Evolutionary conservation across 2,329 filamentous ascomycete species (phyloP), one percentile per base, ranked within the genome.

Genomic region (Aspergillus tanneri): DNA sequence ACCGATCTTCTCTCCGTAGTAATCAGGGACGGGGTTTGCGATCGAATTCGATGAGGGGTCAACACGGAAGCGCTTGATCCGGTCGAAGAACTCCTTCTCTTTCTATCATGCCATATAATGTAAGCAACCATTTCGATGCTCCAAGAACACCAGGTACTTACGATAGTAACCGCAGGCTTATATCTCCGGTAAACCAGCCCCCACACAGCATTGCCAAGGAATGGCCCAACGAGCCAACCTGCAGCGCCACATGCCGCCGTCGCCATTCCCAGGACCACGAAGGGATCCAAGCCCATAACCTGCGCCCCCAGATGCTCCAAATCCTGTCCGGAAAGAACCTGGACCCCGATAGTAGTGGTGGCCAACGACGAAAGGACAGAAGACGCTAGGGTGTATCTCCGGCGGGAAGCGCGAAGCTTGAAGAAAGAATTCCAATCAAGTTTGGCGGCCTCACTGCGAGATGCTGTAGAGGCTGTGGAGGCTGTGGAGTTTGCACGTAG

Each of bases 1-100:
- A 43, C 88, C 88, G 62, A 99, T 96, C 80, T 96, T 97, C 76
- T 99, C 93, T 62, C 93, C 93, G 65, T 99, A 99, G 73, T 96
- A 99, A 69, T 99, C 93, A 35, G 92, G 91, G 1, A 96, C 88
- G 14, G 93, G 93, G 74, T 97, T 97, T 43, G 88, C 83, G 59
- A 93, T 85, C 32, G 89, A 95, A 54, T 90, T 95, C 45, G 87
- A 86, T 12, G 85, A 87, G 3, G 93, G 92, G 68, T 99, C 92
- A 53, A 95, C 92, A 21, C 93, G 85, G 75, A 93, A 87, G 71
- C 86, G 89, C 78, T 91, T 93, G 72, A 99, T 88, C 57, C 92
- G 82, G 52, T 85, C 83, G 71, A 92, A 96, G 76, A 99, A 96
- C 69, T 92, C 86, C 63, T 85, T 89, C 74, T 99, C 93, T 81